phyloP scores from a whole-genome alignment of 2,329 filamentous ascomycete genomes.

The Diaporthe sp. region DNA sequence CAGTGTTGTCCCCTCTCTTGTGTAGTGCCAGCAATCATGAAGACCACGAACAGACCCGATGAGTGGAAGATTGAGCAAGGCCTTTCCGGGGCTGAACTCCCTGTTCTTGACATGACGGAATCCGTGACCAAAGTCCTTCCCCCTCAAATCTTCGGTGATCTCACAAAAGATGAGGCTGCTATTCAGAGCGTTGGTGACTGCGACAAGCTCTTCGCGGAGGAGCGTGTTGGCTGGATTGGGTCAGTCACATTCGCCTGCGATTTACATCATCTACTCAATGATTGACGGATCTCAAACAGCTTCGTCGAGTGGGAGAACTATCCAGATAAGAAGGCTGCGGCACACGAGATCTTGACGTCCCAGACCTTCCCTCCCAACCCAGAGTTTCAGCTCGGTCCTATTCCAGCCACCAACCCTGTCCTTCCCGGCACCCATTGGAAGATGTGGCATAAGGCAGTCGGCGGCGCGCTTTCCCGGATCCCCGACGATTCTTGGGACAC shows the following conservation, averaged over 20 bases:
- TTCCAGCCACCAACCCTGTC: constrained; percentile 14
- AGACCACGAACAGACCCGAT: constrained; percentile 12
- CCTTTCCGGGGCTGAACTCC: constrained; percentile 10
- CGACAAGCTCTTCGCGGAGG: constrained; percentile 8
- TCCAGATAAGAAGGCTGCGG: constrained; percentile 4
- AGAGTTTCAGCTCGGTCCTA: constrained; percentile 6
- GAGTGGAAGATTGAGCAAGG: constrained; percentile 16
- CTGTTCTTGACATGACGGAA: constrained; percentile 9
- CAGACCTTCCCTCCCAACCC: constrained; percentile 7
- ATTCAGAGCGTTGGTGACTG: background rate
- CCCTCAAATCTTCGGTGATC: constrained; percentile 7
- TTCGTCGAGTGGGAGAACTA: constrained; percentile 12
- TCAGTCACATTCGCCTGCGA: background rate
- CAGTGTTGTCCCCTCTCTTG: background rate
- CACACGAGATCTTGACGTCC: constrained; percentile 6
- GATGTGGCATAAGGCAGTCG: constrained; percentile 12
- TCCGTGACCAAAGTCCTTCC: background rate
- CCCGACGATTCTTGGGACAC: background rate
- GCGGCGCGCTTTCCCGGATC: background rate
- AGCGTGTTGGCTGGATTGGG: background rate
- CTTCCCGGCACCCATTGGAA: constrained; percentile 16
- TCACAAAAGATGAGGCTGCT: background rate
- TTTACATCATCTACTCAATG: background rate
- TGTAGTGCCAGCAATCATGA: background rate
- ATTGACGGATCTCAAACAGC: background rate